Conservation (phyloP, 345 rosid species). For the Citrus glauca region DNA sequence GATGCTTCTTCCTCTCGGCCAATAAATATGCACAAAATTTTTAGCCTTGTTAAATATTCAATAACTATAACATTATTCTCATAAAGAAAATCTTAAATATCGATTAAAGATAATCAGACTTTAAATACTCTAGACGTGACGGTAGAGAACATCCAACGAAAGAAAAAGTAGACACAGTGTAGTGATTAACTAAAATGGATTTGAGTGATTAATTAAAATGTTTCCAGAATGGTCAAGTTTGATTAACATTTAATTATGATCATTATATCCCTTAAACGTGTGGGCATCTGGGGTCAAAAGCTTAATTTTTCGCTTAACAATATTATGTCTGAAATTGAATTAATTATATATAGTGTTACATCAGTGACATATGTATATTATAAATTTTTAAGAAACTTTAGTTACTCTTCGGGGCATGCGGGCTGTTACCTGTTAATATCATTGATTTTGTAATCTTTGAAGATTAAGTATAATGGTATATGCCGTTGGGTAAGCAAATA, state of each 20-base stretch:
- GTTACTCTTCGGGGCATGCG: background rate
- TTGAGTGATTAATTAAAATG: background rate
- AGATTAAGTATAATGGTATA: background rate
- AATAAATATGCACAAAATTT: too few relatives aligned
- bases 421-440: background rate
- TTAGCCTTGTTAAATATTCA: too few relatives aligned
- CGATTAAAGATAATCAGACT: background rate
- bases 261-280: background rate
- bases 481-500: background rate
- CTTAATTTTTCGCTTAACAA: too few relatives aligned
- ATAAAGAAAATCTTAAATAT: too few relatives aligned
- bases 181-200: too few relatives aligned
- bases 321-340: too few relatives aligned
- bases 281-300: constrained; percentile 2
- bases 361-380: too few relatives aligned
- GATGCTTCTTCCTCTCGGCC: background rate
- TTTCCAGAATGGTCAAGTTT: background rate
- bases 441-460: background rate
- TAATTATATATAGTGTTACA: too few relatives aligned
- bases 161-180: too few relatives aligned
- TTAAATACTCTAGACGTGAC: background rate
- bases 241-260: background rate
- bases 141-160: too few relatives aligned
- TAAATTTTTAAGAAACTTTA: background rate
- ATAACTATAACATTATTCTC: background rate